These are phyloP conservation scores for Trichodelitschia bisporula DNA, from an alignment of 495 filamentous ascomycete genomes.

Conservation along the genomic window DNA sequence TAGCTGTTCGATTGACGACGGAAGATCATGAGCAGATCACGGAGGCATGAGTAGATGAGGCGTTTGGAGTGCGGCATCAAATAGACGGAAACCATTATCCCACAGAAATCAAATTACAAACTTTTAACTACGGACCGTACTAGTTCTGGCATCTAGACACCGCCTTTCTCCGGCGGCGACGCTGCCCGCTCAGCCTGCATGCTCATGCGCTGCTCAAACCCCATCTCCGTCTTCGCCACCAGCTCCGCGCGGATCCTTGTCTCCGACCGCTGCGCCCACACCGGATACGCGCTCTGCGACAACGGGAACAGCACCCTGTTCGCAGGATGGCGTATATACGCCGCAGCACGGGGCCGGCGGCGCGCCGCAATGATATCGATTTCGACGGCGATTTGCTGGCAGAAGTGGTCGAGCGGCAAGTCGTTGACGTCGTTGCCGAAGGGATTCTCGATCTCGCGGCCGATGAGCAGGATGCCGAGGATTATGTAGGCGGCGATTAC, in stretches of 20 bases:
- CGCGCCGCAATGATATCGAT: constrained; percentile 45
- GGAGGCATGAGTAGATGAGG: no score
- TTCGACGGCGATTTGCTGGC: constrained; percentile 42
- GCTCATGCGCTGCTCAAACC: no score
- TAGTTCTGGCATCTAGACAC: no score
- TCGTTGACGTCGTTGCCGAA: constrained; percentile 80
- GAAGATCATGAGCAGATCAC: no score
- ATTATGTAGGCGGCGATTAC: constrained; percentile 62
- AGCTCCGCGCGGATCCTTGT: constrained; percentile 32
- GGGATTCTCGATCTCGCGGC: constrained; percentile 76
- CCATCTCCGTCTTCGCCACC: no score
- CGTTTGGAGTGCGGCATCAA: no score
- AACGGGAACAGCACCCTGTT: constrained; percentile 50
- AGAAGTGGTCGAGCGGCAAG: constrained; percentile 55
- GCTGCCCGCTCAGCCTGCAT: no score
- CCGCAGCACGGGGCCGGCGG: constrained; percentile 26
- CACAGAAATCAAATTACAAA: no score
- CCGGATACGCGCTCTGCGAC: constrained; percentile 27
- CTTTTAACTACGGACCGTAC: no score
- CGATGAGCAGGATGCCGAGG: constrained; percentile 41
- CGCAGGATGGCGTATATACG: constrained; percentile 28
- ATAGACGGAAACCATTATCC: no score
- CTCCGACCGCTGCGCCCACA: constrained; percentile 35
- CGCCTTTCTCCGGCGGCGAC: no score
- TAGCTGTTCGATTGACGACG: no score